Evolutionary conservation across 2,329 filamentous ascomycete genomes (phyloP), one percentile per base, ranked within the genome.

Genomic region (Aspergillus clavatus): DNA sequence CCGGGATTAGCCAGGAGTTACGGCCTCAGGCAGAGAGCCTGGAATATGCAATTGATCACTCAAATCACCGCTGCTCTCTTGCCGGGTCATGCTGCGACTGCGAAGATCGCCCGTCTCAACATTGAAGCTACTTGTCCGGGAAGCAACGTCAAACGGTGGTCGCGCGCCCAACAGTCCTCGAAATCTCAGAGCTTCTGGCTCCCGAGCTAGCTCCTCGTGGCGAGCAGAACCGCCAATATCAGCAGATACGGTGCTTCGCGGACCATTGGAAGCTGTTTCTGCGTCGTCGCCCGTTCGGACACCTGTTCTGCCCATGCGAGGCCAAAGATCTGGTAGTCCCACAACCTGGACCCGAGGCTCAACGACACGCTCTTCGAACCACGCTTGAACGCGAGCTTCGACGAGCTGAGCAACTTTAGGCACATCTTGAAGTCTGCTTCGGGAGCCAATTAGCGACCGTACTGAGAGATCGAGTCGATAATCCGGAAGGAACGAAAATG

Each of bases 401-500:
- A 84, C 79, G 1, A 84, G 68, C 50, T 84, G 81, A 0, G 81
- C 81, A 38, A 84, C 81, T 50, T 84, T 84, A 11, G 81, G 81
- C 0, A 84, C 79, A 58, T 84, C 81, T 59, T 83, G 80, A 1
- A 84, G 70, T 35, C 81, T 72, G 40, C 77, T 78, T 38, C 81
- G 76, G 5, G 78, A 81, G 44, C 81, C 81, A 37, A 84, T 79
- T 21, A 84, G 72, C 2, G 79, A 83, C 44, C 79, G 75, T 3
- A 83, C 78, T n/a, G 78, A 81, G 37, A 84, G 72, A 58, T 84
- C 81, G 26, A 84, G 75, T 18, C 80, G 73, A 63, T 84, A 84
- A 63, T 84, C 80, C 47, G 73, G 73, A 4, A 76, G 65, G 53
- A 98, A 98, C 45, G 89, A 94, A 68, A 98, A 97, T 0, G 88